A percentile compares a stretch with the other conserved stretches of the same genome.
Evolutionary conservation across 1,139 yeast species (phyloP).

Genomic region (Yamadazyma songkhlaensis): DNA sequence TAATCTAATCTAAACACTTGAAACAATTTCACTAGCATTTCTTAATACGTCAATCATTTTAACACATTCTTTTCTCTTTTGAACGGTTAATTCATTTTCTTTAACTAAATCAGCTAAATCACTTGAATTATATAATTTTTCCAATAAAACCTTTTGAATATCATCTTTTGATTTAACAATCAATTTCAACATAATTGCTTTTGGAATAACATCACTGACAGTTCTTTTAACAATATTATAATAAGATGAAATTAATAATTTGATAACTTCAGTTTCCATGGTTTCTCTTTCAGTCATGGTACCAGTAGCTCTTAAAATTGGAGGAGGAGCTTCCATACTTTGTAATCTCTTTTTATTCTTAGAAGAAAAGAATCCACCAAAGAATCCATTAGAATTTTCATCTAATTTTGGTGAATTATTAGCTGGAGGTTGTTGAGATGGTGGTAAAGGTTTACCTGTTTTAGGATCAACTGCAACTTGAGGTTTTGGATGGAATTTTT

Average conservation of each 20-base stretch:
- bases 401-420: slow-evolving; percentile 25
- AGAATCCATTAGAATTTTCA: slow-evolving; percentile 66
- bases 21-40: slow-evolving; percentile 89
- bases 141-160: slow-evolving; percentile 85
- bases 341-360: slow-evolving; percentile 94
- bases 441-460: slow-evolving; percentile 75
- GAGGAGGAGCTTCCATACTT: slow-evolving; percentile 96
- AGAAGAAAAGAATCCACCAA: slow-evolving; percentile 90
- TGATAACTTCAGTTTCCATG: slow-evolving; percentile 95
- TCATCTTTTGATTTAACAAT: slow-evolving; percentile 82
- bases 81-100: slow-evolving; percentile 90
- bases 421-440: slow-evolving; percentile 38
- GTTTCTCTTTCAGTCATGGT: slow-evolving; percentile 93
- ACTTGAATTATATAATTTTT: slow-evolving; percentile 76
- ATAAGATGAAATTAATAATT: slow-evolving; percentile 84
- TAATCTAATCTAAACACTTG: slow-evolving; percentile 55
- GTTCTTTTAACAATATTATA: slow-evolving; percentile 92
- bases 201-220: slow-evolving; percentile 89
- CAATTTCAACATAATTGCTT: slow-evolving; percentile 90
- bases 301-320: slow-evolving; percentile 92
- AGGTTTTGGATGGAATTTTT: slow-evolving; percentile 79
- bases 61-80: slow-evolving; percentile 90
- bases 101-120: slow-evolving; percentile 77
- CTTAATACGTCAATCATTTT: slow-evolving; percentile 91
- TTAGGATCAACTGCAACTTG: slow-evolving; percentile 88